Conservation (phyloP, 257 asterid species). For the Fraxinus pennsylvanica region DNA sequence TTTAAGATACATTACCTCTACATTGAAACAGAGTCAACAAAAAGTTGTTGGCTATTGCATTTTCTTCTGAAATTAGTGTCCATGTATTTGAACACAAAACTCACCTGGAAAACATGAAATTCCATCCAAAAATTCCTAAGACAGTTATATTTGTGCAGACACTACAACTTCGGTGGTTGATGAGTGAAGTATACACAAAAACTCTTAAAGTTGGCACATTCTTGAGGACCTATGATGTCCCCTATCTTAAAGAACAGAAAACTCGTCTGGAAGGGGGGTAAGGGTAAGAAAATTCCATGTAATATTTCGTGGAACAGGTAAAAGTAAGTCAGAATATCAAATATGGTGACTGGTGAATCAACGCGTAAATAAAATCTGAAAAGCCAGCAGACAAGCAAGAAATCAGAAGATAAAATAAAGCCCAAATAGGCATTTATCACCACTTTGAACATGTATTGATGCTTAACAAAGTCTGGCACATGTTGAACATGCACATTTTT, state of each 20-base stretch:
- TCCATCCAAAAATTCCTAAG: background rate
- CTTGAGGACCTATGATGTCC: constrained; percentile 1
- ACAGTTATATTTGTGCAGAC: background rate
- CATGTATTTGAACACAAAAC: constrained; percentile 1
- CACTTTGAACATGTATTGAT: background rate
- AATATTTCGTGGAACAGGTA: background rate
- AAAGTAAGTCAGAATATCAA: background rate
- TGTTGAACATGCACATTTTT: background rate
- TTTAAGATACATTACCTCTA: constrained; percentile 9
- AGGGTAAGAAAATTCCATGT: background rate
- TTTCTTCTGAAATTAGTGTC: constrained; percentile 10
- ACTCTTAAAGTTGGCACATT: background rate
- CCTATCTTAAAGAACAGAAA: constrained; percentile 4
- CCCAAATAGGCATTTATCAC: background rate
- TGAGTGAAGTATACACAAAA: no score
- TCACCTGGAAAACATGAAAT: background rate
- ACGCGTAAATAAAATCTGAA: background rate
- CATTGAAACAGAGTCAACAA: constrained; percentile 1
- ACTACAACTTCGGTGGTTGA: background rate
- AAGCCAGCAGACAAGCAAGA: constrained; percentile 6
- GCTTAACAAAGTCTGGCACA: background rate
- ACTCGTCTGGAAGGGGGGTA: background rate
- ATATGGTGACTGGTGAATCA: background rate
- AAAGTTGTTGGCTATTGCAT: constrained; percentile 14
- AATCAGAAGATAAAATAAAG: background rate